Evolutionary conservation across 2,329 filamentous ascomycete species (phyloP).

Genomic region (Fusarium zealandicum): DNA sequence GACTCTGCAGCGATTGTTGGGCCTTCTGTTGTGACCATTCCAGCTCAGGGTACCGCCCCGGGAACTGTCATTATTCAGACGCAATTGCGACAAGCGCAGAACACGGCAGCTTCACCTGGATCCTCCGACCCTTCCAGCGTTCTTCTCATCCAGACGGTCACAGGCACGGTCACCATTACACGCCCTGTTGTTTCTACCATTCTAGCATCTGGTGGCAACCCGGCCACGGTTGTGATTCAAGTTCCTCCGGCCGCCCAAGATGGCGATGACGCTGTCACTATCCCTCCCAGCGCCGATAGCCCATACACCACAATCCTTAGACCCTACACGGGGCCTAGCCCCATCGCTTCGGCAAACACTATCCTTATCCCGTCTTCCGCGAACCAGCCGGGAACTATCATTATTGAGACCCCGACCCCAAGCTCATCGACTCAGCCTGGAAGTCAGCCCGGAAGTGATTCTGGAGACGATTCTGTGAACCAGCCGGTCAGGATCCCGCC

Average conservation of each 20-base stretch:
- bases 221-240: constrained; percentile 27
- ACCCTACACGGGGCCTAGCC: constrained; percentile 14
- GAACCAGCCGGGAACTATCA: constrained; percentile 22
- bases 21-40: constrained; percentile 24
- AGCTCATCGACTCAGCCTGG: not conserved
- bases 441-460: not conserved
- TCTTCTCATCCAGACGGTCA: constrained; percentile 28
- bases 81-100: constrained; percentile 27
- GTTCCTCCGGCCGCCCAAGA: constrained; percentile 23
- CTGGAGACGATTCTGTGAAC: constrained; percentile 5
- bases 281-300: constrained; percentile 23
- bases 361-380: constrained; percentile 24
- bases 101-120: not conserved
- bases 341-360: constrained; percentile 24
- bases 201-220: constrained; percentile 8
- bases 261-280: constrained; percentile 19
- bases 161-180: constrained; percentile 25
- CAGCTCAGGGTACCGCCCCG: constrained; percentile 18
- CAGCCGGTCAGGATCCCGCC: constrained; percentile 22
- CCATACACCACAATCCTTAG: constrained; percentile 26
- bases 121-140: constrained; percentile 11
- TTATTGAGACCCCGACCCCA: constrained; percentile 27
- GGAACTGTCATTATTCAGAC: constrained; percentile 33
- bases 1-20: constrained; percentile 12
- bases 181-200: constrained; percentile 19